Conservation (phyloP, 2,329 filamentous ascomycete genomes). For the Sporothrix protearum region DNA sequence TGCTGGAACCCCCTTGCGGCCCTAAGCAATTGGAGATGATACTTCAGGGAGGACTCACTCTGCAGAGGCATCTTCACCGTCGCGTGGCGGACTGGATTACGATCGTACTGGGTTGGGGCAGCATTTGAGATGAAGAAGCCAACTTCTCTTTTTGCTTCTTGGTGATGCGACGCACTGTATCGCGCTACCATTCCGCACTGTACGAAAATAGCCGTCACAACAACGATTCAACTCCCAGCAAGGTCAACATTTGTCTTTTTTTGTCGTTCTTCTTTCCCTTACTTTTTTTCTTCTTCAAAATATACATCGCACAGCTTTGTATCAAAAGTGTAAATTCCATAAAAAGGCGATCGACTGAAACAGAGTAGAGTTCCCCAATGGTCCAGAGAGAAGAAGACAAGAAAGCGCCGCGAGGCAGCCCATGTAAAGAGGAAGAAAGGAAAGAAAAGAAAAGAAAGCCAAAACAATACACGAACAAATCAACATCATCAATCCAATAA, state of each 20-base stretch:
- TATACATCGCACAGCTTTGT: not conserved
- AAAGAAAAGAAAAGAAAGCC: conserved; percentile 20
- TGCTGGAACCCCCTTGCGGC: conserved; percentile 47
- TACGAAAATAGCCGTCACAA: not conserved
- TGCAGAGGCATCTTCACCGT: conserved; percentile 69
- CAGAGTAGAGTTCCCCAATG: not conserved
- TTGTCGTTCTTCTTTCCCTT: not conserved
- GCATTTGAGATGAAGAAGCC: conserved; percentile 54
- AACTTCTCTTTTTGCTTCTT: conserved; percentile 37
- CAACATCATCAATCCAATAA: not conserved
- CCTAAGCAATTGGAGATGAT: conserved; percentile 66
- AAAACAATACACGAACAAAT: conserved; percentile 38
- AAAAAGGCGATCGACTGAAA: not conserved
- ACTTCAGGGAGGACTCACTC: conserved; percentile 70
- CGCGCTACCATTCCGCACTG: not conserved
- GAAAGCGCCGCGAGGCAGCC: conserved; percentile 46
- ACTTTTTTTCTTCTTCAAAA: not conserved
- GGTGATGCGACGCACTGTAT: not conserved
- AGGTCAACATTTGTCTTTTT: not conserved
- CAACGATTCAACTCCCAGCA: not conserved
- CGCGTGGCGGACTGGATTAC: conserved; percentile 67
- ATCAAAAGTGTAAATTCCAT: not conserved
- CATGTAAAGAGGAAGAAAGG: conserved; percentile 10
- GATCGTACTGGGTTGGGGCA: conserved; percentile 59
- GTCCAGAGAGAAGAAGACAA: not conserved